Conservation (phyloP, 2,329 filamentous ascomycete genomes). For the Penicillium sp. region DNA sequence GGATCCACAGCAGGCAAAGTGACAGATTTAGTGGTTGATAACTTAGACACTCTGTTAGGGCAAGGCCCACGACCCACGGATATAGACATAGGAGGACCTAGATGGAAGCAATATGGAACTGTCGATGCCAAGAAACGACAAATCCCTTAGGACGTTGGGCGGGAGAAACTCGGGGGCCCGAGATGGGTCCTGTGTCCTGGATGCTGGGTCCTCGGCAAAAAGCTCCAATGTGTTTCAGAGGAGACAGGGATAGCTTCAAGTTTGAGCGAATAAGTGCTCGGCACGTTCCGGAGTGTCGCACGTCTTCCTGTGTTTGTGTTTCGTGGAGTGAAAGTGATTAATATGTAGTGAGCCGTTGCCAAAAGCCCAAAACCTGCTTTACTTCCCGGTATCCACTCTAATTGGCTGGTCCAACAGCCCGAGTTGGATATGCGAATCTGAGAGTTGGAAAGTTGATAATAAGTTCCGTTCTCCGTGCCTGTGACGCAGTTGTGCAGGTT, state of each 20-base stretch:
- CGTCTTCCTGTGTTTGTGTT: too few species aligned
- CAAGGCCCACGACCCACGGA: neutral
- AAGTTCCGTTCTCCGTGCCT: neutral
- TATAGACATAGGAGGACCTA: neutral
- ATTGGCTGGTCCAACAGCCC: constrained; percentile 22
- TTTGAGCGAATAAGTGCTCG: neutral
- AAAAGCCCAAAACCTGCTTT: constrained; percentile 29
- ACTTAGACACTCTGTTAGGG: too few species aligned
- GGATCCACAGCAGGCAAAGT: constrained; percentile 1
- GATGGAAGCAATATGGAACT: too few species aligned
- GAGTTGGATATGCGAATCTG: constrained; percentile 10
- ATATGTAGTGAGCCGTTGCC: too few species aligned
- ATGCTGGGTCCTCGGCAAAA: neutral
- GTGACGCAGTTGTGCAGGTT: neutral
- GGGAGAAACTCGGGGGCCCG: neutral
- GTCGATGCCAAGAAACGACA: too few species aligned
- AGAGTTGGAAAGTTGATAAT: neutral
- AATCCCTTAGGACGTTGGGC: too few species aligned
- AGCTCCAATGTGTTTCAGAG: neutral
- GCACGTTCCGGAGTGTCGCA: neutral
- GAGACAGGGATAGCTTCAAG: neutral
- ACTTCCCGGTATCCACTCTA: constrained; percentile 1
- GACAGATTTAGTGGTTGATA: neutral
- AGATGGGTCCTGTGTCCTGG: too few species aligned
- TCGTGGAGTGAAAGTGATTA: too few species aligned